phyloP scores from a whole-genome alignment of 176 grass and related monocot species.

The sorghum (Sorghum bicolor) region Sorghum_bicolor_NCBIv3 NC_012871.2:74246501-74247000 shows the following conservation, averaged over 20 bases:
- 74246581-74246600: background rate
- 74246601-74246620: background rate
- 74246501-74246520: constrained; percentile 66
- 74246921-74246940: background rate
- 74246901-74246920: background rate
- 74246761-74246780: constrained; percentile 77
- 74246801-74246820: constrained; percentile 75
- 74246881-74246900: constrained; percentile 29
- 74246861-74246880: constrained; percentile 79
- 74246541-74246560: background rate
- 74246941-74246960: background rate
- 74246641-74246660: background rate
- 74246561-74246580: background rate
- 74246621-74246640: background rate
- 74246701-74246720: background rate
- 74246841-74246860: constrained; percentile 71
- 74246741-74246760: constrained; percentile 47
- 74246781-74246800: constrained; percentile 84
- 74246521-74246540: too few relatives aligned
- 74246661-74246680: background rate
- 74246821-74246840: constrained; percentile 74
- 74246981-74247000: constrained; percentile 39
- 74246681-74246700: background rate
- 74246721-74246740: background rate
- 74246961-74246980: background rate